Evolutionary conservation across 345 rosid species (phyloP).

Genomic region (Pugionium cornutum): DNA sequence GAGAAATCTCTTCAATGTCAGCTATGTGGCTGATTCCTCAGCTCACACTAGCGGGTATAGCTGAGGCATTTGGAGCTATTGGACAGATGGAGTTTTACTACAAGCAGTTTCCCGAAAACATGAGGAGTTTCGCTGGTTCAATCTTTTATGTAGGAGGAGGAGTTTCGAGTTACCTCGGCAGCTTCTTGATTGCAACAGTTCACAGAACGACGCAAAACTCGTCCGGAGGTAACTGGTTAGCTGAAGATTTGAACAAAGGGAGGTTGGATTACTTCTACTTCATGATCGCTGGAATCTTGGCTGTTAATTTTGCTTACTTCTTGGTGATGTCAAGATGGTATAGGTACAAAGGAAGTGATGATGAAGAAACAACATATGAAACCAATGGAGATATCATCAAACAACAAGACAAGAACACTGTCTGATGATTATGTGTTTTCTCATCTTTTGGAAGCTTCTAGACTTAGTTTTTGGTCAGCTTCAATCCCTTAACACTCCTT

Average conservation of each 20-base stretch:
- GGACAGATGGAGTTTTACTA: constrained; percentile 52
- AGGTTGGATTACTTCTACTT: constrained; percentile 48
- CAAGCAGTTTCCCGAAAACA: constrained; percentile 60
- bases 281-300: constrained; percentile 43
- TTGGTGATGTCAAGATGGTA: constrained; percentile 44
- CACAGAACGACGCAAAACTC: constrained; percentile 37
- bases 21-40: constrained; percentile 60
- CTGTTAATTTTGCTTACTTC: constrained; percentile 41
- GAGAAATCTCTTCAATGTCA: constrained; percentile 58
- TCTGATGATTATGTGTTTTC: constrained; percentile 11
- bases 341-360: constrained; percentile 45
- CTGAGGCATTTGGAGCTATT: constrained; percentile 49
- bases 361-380: constrained; percentile 19
- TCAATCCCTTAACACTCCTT: constrained; percentile 4
- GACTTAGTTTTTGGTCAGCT: constrained; percentile 42
- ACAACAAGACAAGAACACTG: constrained; percentile 34
- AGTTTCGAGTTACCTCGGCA: constrained; percentile 43
- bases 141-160: constrained; percentile 40
- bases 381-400: constrained; percentile 29
- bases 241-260: constrained; percentile 50
- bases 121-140: constrained; percentile 52
- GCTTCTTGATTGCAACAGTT: constrained; percentile 41
- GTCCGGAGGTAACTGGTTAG: constrained; percentile 38
- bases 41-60: constrained; percentile 49
- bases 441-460: constrained; percentile 18